Evolutionary conservation across 139 green algal species (phyloP), one percentile per base, ranked within the genome.

Genomic region (Micractinium conductrix): DNA sequence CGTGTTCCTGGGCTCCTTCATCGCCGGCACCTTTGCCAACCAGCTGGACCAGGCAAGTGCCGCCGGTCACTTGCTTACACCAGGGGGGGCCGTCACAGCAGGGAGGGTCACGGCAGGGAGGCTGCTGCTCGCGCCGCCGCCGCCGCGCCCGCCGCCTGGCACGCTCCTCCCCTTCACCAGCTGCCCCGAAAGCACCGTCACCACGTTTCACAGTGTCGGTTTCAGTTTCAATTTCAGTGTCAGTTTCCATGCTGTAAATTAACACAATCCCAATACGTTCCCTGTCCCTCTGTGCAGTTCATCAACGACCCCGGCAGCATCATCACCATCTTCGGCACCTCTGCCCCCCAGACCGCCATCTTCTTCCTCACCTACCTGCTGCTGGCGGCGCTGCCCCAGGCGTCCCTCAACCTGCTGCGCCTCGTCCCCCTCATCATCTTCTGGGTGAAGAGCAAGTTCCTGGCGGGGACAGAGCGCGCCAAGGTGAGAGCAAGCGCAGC

Each of bases 321-420:
- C 63, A 45, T 94, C 35, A 92, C 81, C 44, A 70, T 95, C 24
- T 78, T 96, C 40, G 93, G 93, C 48, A 90, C 88, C 0, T 86
- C 85, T 4, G 92, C 90, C 2, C 92, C 92, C 8, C 93, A 96
- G 86, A 92, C 90, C 2, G 89, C 92, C 37, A 91, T 89, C 74
- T 96, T 97, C 88, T 97, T 96, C 88, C 90, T 93, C 44, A 87
- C 86, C 22, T 97, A 92, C 86, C 87, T 96, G 78, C 63, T 82
- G 58, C 62, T 73, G 53, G 76, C 43, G 42, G 74, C 74, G 16
- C 74, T 81, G 75, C 75, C 58, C 35, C 42, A 38, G 21, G 28
- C 60, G 22, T 53, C 38, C 40, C 60, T 90, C 12, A 83, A 68
- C 43, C 80, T 76, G 24, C 43, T 89, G 58, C 83, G 87, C 75